phyloP scores from a whole-genome alignment of 106 monocot species.

The Agapanthus africanus region DNA sequence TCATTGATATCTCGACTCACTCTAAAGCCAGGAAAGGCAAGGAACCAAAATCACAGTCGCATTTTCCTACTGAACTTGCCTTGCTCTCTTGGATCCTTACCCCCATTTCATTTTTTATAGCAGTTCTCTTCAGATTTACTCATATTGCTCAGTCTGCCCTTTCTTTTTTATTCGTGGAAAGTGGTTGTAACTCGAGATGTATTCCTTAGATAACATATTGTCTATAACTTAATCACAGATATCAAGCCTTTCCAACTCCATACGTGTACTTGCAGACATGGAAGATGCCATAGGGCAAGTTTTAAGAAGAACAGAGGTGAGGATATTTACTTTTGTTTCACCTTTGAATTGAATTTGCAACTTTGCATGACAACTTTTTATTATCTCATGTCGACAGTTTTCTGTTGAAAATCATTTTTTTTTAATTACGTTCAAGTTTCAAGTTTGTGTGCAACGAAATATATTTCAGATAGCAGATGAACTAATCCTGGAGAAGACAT shows the following conservation, averaged over 20 bases:
- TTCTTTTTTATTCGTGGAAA: no score
- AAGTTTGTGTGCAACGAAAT: not conserved
- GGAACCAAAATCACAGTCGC: no score
- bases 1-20: slow-evolving; percentile 74
- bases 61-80: no score
- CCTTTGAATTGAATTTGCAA: no score
- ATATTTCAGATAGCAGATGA: slow-evolving; percentile 68
- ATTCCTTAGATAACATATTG: no score
- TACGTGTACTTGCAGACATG: slow-evolving; percentile 86
- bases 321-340: no score
- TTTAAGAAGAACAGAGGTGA: slow-evolving; percentile 63
- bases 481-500: slow-evolving; percentile 71
- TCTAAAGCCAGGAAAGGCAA: slow-evolving; percentile 78
- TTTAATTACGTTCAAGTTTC: not conserved
- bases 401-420: not conserved
- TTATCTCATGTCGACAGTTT: not conserved
- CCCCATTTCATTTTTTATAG: not conserved
- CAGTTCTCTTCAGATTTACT: no score
- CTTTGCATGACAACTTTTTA: not conserved
- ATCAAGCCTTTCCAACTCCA: slow-evolving; percentile 78
- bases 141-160: no score
- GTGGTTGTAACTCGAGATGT: no score
- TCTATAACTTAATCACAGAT: slow-evolving; percentile 33
- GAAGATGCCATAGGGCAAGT: slow-evolving; percentile 74
- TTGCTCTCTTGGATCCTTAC: no score